A percentile compares a stretch with the other conserved stretches of the same genome.
Conservation (phyloP, 2,329 filamentous ascomycete genomes). For the Ophiostoma australiae region DNA sequence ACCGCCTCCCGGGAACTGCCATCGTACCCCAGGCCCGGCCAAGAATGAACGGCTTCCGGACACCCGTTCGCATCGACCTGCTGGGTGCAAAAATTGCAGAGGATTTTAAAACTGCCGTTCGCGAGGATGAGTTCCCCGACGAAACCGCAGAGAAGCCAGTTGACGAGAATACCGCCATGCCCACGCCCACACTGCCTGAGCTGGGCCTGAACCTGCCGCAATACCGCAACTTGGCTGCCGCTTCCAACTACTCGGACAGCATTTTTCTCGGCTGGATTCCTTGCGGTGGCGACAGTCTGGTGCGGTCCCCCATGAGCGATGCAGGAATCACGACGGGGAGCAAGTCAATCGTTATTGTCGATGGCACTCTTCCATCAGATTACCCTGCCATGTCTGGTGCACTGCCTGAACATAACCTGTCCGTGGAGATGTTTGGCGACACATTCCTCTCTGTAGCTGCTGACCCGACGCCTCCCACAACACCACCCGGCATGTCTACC, state of each 20-base stretch:
- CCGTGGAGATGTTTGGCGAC: conserved; percentile 44
- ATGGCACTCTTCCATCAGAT: conserved; percentile 56
- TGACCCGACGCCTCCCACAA: conserved; percentile 57
- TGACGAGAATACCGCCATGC: not conserved
- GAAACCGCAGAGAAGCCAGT: conserved; percentile 32
- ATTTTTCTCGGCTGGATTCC: conserved; percentile 27
- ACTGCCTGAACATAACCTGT: conserved; percentile 38
- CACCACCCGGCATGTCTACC: conserved; percentile 45
- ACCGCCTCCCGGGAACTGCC: conserved; percentile 55
- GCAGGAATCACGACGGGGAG: conserved; percentile 69
- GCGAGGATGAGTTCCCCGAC: conserved; percentile 49
- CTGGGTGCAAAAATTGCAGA: conserved; percentile 73
- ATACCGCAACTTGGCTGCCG: conserved; percentile 30
- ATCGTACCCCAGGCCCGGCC: conserved; percentile 52
- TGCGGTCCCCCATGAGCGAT: conserved; percentile 46
- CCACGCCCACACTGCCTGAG: not conserved
- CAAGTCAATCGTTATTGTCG: conserved; percentile 84
- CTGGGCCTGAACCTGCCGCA: conserved; percentile 32
- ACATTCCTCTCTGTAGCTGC: conserved; percentile 45
- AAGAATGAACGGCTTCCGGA: conserved; percentile 41
- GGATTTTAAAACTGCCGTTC: conserved; percentile 71
- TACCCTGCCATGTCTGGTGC: conserved; percentile 49
- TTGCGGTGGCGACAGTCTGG: conserved; percentile 6
- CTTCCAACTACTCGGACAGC: conserved; percentile 43
- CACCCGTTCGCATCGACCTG: conserved; percentile 68